Conservation (phyloP, 1,139 yeast genomes). For the Hyphopichia burtonii region DNA sequence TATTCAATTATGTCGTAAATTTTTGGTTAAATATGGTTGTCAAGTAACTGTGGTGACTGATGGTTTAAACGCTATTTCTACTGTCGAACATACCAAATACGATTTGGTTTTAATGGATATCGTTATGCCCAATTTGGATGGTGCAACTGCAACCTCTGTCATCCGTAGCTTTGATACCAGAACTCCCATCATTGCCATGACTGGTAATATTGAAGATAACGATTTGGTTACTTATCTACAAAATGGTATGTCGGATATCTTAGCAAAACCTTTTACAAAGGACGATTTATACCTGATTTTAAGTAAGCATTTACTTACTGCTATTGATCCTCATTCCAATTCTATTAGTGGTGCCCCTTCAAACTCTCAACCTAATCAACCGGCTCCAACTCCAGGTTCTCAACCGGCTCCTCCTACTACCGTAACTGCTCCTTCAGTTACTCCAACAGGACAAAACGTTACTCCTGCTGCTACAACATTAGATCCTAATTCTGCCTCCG, state of each 20-base stretch:
- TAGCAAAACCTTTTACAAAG: conserved; percentile 90
- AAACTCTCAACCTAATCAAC: background rate
- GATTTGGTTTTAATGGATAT: conserved; percentile 91
- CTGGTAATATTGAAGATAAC: conserved; percentile 80
- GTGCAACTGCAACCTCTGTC: conserved; percentile 87
- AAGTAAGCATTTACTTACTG: conserved; percentile 56
- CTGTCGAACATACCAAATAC: conserved; percentile 71
- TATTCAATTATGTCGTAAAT: conserved; percentile 73
- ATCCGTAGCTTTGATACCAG: conserved; percentile 78
- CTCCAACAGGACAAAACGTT: conserved; percentile 2
- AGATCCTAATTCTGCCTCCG: conserved; percentile 4
- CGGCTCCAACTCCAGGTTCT: background rate
- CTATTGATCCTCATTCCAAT: background rate
- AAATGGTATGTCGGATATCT: conserved; percentile 88
- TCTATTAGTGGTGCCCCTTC: background rate
- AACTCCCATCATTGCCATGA: conserved; percentile 93
- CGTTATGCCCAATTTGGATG: conserved; percentile 92
- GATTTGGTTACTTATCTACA: conserved; percentile 78
- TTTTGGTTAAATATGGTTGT: conserved; percentile 84
- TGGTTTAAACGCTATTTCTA: conserved; percentile 84
- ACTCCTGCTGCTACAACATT: conserved; percentile 6
- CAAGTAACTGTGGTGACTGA: conserved; percentile 90
- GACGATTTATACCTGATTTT: conserved; percentile 76
- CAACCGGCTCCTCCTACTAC: conserved; percentile 2
- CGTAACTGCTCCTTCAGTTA: background rate